Base-by-base conservation (phyloP, 805 yeast species). In the Hanseniaspora meyeri region DNA sequence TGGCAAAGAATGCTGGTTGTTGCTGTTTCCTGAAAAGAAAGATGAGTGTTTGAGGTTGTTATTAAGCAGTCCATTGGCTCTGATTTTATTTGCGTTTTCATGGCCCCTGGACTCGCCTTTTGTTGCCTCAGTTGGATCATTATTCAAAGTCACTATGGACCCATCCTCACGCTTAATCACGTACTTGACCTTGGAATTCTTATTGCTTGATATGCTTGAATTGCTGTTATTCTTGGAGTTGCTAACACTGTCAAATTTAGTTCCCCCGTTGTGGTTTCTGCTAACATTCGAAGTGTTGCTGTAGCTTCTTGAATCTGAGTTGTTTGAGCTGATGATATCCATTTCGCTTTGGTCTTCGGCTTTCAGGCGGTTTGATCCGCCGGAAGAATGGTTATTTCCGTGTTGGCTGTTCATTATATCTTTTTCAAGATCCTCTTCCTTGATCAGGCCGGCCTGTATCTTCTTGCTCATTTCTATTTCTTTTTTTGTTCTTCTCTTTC, bases 1-100 rank as follows among this genome's bases (percentile, higher is more conserved):
- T 51, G 60, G 72, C 58, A 55, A 56, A 60, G 46, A 65, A 14
- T 59, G 63, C 24, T 61, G 65, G 19, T 58, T 5, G n/a, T 16
- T 29, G 17, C 17, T 31, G 34, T 19, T 46, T 27, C 19, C 31
- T 10, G 24, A 19, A 8, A 27, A 16, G 5, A 43, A 20, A 31
- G 39, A 16, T 4, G 24, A 11, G 8, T 14, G 20, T 20, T 38
- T 43, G 20, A 20, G 10, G 9, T 6, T 20, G 16, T 8, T 31
- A 12, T 11, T 19, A 7, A 40, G 19, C 3, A 14, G 8, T 6
- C 38, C n/a, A 12, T 16, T 36, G 16, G n/a, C 7, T 36, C n/a
- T 36, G n/a, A 2, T 10, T 16, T 14, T 36, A 36, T 36, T 9
- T 32, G 36, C 4, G 36, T 11, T 32, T 7, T 32, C 36, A 32